A percentile compares a stretch with the other conserved stretches of the same genome.
These are phyloP conservation scores for Pythium monospermum DNA, from an alignment of 352 stramenopile species.

Conservation along the genomic window DNA sequence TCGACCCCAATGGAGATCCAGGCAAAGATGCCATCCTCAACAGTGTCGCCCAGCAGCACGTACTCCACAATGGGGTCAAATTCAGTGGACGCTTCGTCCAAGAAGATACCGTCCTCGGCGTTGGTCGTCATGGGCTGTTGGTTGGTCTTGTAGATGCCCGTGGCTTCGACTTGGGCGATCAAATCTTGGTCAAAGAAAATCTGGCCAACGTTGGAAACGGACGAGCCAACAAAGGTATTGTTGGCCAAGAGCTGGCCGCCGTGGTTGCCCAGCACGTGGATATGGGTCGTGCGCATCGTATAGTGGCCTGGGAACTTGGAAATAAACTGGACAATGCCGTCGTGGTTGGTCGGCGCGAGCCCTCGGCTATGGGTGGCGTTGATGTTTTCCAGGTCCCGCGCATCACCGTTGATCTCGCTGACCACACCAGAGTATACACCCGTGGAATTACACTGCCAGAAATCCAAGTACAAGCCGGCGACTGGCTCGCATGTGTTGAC, in stretches of 20 bases:
- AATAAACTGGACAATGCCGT: slow-evolving; percentile 18
- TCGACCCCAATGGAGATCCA: slow-evolving; percentile 38
- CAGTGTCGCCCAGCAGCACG: slow-evolving; percentile 25
- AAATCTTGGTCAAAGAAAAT: slow-evolving; percentile 9
- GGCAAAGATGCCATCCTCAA: slow-evolving; percentile 28
- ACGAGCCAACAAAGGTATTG: slow-evolving; percentile 11
- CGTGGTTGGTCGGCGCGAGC: slow-evolving; percentile 1
- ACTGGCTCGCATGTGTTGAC: slow-evolving; percentile 17
- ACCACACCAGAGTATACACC: slow-evolving; percentile 19
- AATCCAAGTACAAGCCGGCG: slow-evolving; percentile 12
- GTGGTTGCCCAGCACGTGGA: slow-evolving; percentile 16
- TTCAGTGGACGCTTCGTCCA: slow-evolving; percentile 23
- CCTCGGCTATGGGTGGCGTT: slow-evolving; percentile 9
- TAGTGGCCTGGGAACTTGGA: slow-evolving; percentile 21
- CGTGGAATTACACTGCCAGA: slow-evolving; percentile 22
- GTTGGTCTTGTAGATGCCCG: slow-evolving; percentile 19
- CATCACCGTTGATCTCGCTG: slow-evolving; percentile 6
- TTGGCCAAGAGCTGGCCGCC: slow-evolving; percentile 7
- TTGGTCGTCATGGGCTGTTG: slow-evolving; percentile 24
- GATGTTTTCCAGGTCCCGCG: slow-evolving; percentile 6
- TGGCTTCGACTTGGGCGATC: slow-evolving; percentile 5
- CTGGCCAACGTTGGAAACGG: slow-evolving; percentile 9
- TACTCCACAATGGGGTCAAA: slow-evolving; percentile 37
- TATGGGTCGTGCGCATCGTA: slow-evolving; percentile 9
- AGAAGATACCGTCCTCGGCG: slow-evolving; percentile 21